These are phyloP conservation scores for Xylaria sp. DNA, from an alignment of 2,329 filamentous ascomycete genomes.

Conservation along the genomic window DNA sequence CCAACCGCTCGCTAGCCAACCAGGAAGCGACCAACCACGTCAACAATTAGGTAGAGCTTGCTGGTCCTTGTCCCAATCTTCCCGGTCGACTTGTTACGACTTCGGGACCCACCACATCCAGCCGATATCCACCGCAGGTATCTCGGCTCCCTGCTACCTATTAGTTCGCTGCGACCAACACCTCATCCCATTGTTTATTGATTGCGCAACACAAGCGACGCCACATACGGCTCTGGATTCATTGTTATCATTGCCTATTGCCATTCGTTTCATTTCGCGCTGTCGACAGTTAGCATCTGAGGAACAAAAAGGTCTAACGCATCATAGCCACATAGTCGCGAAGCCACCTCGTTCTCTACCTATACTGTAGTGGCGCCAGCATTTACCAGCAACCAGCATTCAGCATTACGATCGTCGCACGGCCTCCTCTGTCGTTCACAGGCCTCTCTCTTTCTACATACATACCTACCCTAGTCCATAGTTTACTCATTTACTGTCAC, in stretches of 20 bases:
- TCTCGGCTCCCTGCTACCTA: constrained; percentile 19
- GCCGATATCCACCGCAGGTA: constrained; percentile 19
- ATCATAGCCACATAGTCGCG: constrained; percentile 19
- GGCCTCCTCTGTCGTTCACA: neutral
- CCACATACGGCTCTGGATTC: constrained; percentile 21
- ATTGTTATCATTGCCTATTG: constrained; percentile 27
- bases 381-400: constrained; percentile 1
- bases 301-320: constrained; percentile 8
- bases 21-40: constrained; percentile 26
- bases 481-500: neutral
- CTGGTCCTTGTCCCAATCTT: constrained; percentile 16
- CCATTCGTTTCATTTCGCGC: constrained; percentile 32
- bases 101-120: constrained; percentile 24
- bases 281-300: constrained; percentile 5
- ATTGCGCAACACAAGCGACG: constrained; percentile 23
- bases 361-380: constrained; percentile 5
- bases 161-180: constrained; percentile 6
- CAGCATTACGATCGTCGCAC: constrained; percentile 7
- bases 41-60: constrained; percentile 12
- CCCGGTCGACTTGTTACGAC: constrained; percentile 24
- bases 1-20: constrained; percentile 3
- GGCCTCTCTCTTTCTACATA: neutral
- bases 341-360: constrained; percentile 19
- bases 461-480: neutral
- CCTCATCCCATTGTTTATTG: constrained; percentile 31